Evolutionary conservation across 805 yeast genomes (phyloP), one percentile per base, ranked within the genome.

Genomic region (Isabelozyma heimii): DNA sequence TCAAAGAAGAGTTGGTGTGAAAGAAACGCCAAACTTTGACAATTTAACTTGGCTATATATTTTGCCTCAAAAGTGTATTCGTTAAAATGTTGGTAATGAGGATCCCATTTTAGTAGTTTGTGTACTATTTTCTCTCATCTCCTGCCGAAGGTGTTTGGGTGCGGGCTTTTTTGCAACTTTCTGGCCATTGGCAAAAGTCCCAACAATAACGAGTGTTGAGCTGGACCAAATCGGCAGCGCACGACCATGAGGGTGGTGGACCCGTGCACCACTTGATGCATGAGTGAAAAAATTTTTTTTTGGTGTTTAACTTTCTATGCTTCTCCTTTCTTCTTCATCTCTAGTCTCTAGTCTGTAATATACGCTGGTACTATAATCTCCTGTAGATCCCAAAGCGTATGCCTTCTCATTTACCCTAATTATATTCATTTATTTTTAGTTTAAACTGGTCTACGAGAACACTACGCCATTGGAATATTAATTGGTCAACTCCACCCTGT

Each of bases 341-440:
- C 5, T 13, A 12, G 20, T 12, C n/a, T 44, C 26, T n/a, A 9
- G 27, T 38, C 13, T 7, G 9, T 26, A 13, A 13, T 24, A 35
- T 35, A 37, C 35, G 35, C n/a, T 13, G n/a, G 10, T 30, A 30
- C n/a, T 30, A 13, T 10, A 30, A 30, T 5, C n/a, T 10, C 35
- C 35, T 30, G 35, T 30, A 30, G 35, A 40, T 45, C 54, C 75
- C 77, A 72, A 63, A 59, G 70, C 77, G 73, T 70, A 69, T 62
- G 77, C 77, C 77, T 73, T 72, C 76, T 66, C 76, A 65, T 68
- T 57, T 59, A 63, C 75, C 76, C 79, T 73, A 77, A 62, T 63
- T 52, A 68, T 72, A 73, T 73, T 73, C 79, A 74, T 53, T 73
- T 73, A 72, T 69, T 63, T 67, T 63, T 77, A 73, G 77, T 73